These are phyloP conservation scores for Tremella fuciformis DNA, from an alignment of 768 basidiomycete genomes.

Conservation along the genomic window DNA sequence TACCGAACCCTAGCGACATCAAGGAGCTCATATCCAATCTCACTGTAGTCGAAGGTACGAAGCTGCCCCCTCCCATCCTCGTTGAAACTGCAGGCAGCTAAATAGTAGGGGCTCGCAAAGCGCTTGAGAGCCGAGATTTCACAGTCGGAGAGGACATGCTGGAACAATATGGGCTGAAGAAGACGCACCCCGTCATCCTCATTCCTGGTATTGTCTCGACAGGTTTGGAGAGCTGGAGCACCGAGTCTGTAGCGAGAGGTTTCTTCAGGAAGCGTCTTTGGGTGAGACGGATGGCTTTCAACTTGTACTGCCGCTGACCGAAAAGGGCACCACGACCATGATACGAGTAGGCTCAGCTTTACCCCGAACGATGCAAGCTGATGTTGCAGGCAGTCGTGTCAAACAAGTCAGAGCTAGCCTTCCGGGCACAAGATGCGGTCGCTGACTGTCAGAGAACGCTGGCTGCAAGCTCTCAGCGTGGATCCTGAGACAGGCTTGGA, in stretches of 20 bases:
- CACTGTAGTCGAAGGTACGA: slow-evolving; percentile 39
- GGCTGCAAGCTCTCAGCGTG: slow-evolving; percentile 86
- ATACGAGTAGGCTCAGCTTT: slow-evolving; percentile 33
- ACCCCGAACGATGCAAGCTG: slow-evolving; percentile 75
- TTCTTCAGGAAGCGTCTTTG: slow-evolving; percentile 86
- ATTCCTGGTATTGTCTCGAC: slow-evolving; percentile 88
- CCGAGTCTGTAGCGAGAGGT: slow-evolving; percentile 72
- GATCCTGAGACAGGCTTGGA: slow-evolving; percentile 90
- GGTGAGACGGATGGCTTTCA: slow-evolving; percentile 50
- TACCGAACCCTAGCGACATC: slow-evolving; percentile 39
- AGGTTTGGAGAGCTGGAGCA: slow-evolving; percentile 92
- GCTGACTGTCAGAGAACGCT: slow-evolving; percentile 57
- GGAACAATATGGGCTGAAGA: slow-evolving; percentile 53
- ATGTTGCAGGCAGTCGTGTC: slow-evolving; percentile 22
- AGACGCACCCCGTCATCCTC: slow-evolving; percentile 75
- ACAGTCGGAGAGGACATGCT: slow-evolving; percentile 43
- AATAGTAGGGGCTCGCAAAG: slow-evolving; percentile 38
- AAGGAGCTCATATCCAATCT: slow-evolving; percentile 44
- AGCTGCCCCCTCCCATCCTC: too few species aligned
- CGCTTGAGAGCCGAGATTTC: slow-evolving; percentile 49
- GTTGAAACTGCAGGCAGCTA: background rate
- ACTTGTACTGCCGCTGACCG: slow-evolving; percentile 8
- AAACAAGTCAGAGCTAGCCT: slow-evolving; percentile 18
- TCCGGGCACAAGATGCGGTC: background rate
- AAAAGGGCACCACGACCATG: slow-evolving; percentile 49